Evolutionary conservation across 164 flowering plant species (phyloP).

Genomic region (Santalum album): DNA sequence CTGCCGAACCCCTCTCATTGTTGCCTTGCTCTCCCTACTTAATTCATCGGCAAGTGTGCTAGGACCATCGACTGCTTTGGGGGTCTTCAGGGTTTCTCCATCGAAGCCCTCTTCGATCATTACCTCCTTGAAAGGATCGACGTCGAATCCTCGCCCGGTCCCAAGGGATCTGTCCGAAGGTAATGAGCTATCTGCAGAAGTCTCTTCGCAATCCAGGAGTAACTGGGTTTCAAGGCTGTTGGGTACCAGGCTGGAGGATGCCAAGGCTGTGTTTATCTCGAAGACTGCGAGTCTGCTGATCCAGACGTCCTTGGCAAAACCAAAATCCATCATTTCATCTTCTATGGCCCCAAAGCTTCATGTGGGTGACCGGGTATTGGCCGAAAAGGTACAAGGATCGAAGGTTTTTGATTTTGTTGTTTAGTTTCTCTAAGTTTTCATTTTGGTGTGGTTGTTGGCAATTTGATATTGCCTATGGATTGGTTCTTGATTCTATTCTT

Average conservation of each 20-base stretch:
- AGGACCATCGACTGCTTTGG: constrained; percentile 17
- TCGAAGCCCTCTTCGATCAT: constrained; percentile 40
- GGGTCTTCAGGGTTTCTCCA: constrained; percentile 35
- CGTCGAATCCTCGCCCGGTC: constrained; percentile 62
- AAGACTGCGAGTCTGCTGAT: constrained; percentile 60
- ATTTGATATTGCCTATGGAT: too few relatives aligned
- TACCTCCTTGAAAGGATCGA: constrained; percentile 46
- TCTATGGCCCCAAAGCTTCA: constrained; percentile 95
- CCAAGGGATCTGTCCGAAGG: not conserved
- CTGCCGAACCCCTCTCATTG: constrained; percentile 19
- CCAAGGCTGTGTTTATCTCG: constrained; percentile 68
- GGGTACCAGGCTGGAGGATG: constrained; percentile 46
- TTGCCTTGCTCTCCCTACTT: constrained; percentile 32
- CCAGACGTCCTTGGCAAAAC: constrained; percentile 69
- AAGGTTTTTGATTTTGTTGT: too few relatives aligned
- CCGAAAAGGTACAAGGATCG: constrained; percentile 99
- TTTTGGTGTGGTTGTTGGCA: too few relatives aligned
- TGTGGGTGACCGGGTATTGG: constrained; percentile 83
- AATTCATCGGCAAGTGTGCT: constrained; percentile 22
- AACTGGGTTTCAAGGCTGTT: constrained; percentile 40
- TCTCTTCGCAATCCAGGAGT: constrained; percentile 13
- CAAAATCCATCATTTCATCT: constrained; percentile 71
- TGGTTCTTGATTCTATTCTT: not conserved
- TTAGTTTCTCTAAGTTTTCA: too few relatives aligned
- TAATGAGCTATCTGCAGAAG: constrained; percentile 1